phyloP scores from a whole-genome alignment of 495 filamentous ascomycete genomes.

The Jackrogersella minutella region DNA sequence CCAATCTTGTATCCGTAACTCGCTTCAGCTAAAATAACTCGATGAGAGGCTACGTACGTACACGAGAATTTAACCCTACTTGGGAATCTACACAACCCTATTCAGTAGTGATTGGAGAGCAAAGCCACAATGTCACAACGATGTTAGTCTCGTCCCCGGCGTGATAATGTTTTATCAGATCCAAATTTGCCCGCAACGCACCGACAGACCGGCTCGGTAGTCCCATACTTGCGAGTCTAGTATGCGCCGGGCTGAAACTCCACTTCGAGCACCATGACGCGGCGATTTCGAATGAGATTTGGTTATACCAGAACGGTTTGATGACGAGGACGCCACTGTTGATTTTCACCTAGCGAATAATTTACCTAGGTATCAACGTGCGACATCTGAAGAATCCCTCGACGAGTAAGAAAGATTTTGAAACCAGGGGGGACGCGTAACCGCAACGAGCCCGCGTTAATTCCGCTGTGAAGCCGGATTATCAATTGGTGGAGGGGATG shows the following conservation, averaged over 20 bases:
- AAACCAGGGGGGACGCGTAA: constrained; percentile 12
- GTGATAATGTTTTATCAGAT: constrained; percentile 1
- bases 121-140: constrained; percentile 1
- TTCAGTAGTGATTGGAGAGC: not conserved
- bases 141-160: not conserved
- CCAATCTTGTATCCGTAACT: not conserved
- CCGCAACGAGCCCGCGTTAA: constrained; percentile 7
- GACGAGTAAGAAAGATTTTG: constrained; percentile 1
- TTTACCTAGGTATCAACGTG: not conserved
- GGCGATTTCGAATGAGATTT: constrained; percentile 1
- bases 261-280: constrained; percentile 7
- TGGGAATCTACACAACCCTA: not conserved
- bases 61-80: not conserved
- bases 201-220: not conserved
- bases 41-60: constrained; percentile 3
- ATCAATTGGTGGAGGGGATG: not conserved
- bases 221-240: not conserved
- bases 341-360: no score
- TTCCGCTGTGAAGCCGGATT: not conserved
- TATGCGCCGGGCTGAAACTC: constrained; percentile 6
- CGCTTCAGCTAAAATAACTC: not conserved
- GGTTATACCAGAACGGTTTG: not conserved
- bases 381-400: not conserved
- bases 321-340: not conserved
- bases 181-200: not conserved